Percentiles rank a stretch among this genome's conserved stretches.
These are phyloP conservation scores for Magnolia changhungtana DNA, from an alignment of 164 flowering plant species.

Conservation along the genomic window DNA sequence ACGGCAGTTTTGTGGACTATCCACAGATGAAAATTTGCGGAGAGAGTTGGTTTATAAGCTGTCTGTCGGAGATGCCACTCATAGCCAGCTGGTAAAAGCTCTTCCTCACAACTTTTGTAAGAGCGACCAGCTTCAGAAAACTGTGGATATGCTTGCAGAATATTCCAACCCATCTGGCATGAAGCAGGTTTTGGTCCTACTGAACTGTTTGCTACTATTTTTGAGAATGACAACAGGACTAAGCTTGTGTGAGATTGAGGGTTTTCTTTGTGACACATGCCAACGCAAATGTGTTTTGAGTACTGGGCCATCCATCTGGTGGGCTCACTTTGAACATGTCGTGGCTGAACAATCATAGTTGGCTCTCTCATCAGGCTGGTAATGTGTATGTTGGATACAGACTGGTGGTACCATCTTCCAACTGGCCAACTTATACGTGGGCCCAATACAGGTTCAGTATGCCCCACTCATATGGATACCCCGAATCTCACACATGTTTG, in stretches of 20 bases:
- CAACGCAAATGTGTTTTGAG: no score
- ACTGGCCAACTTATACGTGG: not conserved
- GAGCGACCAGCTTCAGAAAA: constrained; percentile 55
- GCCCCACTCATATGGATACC: not conserved
- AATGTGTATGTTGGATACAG: not conserved
- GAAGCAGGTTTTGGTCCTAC: constrained; percentile 63
- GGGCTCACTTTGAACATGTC: not conserved
- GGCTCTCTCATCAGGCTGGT: not conserved
- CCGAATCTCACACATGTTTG: not conserved
- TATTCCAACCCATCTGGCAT: constrained; percentile 86
- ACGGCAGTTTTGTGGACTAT: constrained; percentile 80
- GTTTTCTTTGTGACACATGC: not conserved
- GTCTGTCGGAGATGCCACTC: constrained; percentile 86
- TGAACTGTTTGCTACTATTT: not conserved
- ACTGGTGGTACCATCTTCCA: not conserved
- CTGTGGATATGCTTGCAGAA: constrained; percentile 63
- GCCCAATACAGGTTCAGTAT: not conserved
- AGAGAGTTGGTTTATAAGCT: constrained; percentile 80
- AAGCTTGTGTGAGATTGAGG: not conserved
- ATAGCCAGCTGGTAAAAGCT: constrained; percentile 77
- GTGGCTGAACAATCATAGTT: not conserved
- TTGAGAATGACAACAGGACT: not conserved
- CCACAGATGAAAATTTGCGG: constrained; percentile 60
- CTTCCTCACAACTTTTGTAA: constrained; percentile 88
- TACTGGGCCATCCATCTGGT: no score